Evolutionary conservation across 495 filamentous ascomycete genomes (phyloP), one percentile per base, ranked within the genome.

Genomic region (Xanthoparmelia taractica): DNA sequence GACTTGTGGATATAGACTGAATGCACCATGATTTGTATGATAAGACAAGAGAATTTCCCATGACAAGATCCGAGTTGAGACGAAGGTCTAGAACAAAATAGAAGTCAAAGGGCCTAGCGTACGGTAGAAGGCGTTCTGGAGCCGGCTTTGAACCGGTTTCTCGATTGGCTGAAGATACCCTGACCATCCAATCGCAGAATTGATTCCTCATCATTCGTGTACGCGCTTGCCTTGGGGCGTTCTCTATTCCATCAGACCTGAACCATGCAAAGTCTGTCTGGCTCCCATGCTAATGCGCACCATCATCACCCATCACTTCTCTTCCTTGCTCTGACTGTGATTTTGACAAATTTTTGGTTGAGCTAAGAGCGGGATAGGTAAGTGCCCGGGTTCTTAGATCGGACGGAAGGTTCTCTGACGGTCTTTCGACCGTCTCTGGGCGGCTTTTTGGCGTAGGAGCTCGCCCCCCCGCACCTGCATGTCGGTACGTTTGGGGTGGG

Each of bases 1-100:
- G 61, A 47, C 33, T 25, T 12, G 56, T 36, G 38, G 55, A 63
- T 1, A 57, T 37, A 58, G 61, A 58, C n/a, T 57, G 31, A 48
- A 34, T 29, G 11, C 33, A 33, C 23, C 52, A 23, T 55, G 29
- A 6, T 33, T 23, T 31, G 61, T 63, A 58, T 15, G n/a, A 63
- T 37, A 29, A 33, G 4, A 6, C 31, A 58, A 57, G 37, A 58
- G 31, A 17, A 25, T 20, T 17, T 8, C 15, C 2, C 52, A 36
- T 23, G 4, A 23, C 17, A 27, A 23, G 7, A 10, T 18, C 17
- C 29, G 18, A 12, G 48, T n/a, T 54, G 20, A 48, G 29, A 33
- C 41, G 61, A 52, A 37, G 20, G 37, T 55, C 25, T 8, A 45
- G 41, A 60, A 60, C 4, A 34, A 7, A 20, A 33, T 33, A 15